Evolutionary conservation across 345 rosid genomes (phyloP), one percentile per base, ranked within the genome.

Genomic region (Brassica carinata): DNA sequence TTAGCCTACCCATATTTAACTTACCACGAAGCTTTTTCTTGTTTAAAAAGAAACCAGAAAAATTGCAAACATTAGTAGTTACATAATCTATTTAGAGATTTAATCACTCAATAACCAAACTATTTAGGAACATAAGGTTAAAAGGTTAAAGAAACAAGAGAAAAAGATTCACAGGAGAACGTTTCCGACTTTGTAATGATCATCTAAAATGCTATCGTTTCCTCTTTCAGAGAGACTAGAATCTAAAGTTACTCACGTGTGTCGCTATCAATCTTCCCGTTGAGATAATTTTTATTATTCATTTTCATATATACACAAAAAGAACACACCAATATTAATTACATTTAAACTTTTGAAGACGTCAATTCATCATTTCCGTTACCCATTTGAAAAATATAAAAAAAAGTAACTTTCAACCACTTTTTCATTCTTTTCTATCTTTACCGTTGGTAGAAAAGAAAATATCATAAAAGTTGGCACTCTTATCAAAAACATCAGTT

Each of bases 181-280:
- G 61, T 57, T 36, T 66, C 40, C 0, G 66, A 72, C 69, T 55
- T 66, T 40, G 0, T 57, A 72, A 55, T 15, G 2, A 72, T 58
- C 34, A 72, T 55, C 67, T 57, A 17, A 34, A 66, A 66, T 30
- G 77, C 34, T 19, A 53, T 73, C 18, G 53, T 79, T 67, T 73
- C 82, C 40, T 43, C 19, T 8, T 30, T 4, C 73, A 43, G 69
- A 66, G 69, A 73, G 63, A 66, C 68, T 19, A 57, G 51, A 65
- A 17, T 61, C 23, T 71, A 23, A 36, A 75, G 67, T 55, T 38
- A 80, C 71, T 69, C 33, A 9, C 5, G 38, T 14, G 67, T 55
- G 83, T 81, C 83, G 51, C 76, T 64, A 70, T 81, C 83, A 75
- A 70, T 81, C 76, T 57, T 11, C 80, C 83, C 83, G 83, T 81